Evolutionary conservation across 768 basidiomycete genomes (phyloP).

Genomic region (Pleurotus ostreatus): DNA sequence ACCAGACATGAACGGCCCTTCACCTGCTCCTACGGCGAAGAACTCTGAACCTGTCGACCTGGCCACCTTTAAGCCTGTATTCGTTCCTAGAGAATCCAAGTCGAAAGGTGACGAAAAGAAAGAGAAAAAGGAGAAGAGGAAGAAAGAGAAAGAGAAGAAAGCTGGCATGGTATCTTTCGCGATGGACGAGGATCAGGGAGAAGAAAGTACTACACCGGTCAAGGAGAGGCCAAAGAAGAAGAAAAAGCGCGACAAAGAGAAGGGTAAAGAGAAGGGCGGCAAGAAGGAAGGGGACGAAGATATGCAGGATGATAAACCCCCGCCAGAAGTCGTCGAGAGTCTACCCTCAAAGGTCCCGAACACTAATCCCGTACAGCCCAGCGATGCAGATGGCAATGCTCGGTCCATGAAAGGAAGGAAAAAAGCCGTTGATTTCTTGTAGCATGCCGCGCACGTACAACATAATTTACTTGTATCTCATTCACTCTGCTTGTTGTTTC

Average conservation of each 20-base stretch:
- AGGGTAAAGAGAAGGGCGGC: conserved; percentile 22
- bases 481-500: too few relatives aligned
- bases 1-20: conserved; percentile 10
- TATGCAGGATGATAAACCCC: conserved; percentile 70
- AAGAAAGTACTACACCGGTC: conserved; percentile 26
- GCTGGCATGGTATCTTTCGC: conserved; percentile 70
- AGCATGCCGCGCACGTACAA: conserved; percentile 12
- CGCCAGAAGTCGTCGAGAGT: conserved; percentile 43
- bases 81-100: conserved; percentile 63
- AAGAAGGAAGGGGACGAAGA: conserved; percentile 40
- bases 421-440: conserved; percentile 76
- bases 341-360: conserved; percentile 17
- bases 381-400: conserved; percentile 19
- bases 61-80: conserved; percentile 84
- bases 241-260: conserved; percentile 38
- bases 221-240: conserved; percentile 41
- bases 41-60: conserved; percentile 33
- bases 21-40: conserved; percentile 19
- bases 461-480: too few relatives aligned
- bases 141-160: conserved; percentile 41
- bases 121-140: conserved; percentile 44
- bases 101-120: conserved; percentile 42
- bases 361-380: conserved; percentile 12
- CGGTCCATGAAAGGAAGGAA: conserved; percentile 46
- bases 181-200: conserved; percentile 53